Evolutionary conservation across 2,329 filamentous ascomycete genomes (phyloP), one percentile per base, ranked within the genome.

Genomic region (Huntiella savannae): DNA sequence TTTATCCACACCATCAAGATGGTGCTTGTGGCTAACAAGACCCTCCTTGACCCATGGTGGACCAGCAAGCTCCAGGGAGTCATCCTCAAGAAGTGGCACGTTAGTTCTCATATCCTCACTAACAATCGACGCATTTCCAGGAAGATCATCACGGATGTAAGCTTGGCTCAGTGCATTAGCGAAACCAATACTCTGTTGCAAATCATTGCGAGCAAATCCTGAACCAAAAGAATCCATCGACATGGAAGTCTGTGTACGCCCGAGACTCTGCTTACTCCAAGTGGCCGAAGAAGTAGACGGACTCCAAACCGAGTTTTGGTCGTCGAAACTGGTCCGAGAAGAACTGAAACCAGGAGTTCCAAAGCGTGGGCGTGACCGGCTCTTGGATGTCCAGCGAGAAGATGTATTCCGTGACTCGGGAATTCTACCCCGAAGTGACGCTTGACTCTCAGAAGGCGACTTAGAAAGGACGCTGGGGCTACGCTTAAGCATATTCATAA

Each of bases 11-110:
- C 83, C 77, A 58, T 96, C 88, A 3, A 96, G 71, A 57, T 96
- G 88, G 59, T 95, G 88, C 62, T 96, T 96, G 65, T 98, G 88
- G 54, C 88, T 88, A 15, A 96, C 69, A 54, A 92, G 84, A 51
- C 91, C 91, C 62, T 98, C 91, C 63, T 98, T 98, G 22, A 92
- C 80, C 91, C 91, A 98, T 0, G 91, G 91, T n/a, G 91, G 84
- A 17, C 91, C 91, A 8, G 82, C 77, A 35, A 98, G 75, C 57
- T 93, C 87, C 10, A 98, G 71, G 0, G 81, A 85, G 56, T 98
- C 91, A 56, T 96, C 91, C 55, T 95, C 88, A 0, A 96, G 73
- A 7, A 95, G 65, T 19, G 80, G 75, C 4, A 73, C 67, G 1
- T 66, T 65, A 1, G 65, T 67, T 41, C 68, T 68, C 33, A 75